A percentile compares a stretch with the other conserved stretches of the same genome.
phyloP scores from a whole-genome alignment of 805 yeast genomes.

The Kazachstania kunashirensis region DNA sequence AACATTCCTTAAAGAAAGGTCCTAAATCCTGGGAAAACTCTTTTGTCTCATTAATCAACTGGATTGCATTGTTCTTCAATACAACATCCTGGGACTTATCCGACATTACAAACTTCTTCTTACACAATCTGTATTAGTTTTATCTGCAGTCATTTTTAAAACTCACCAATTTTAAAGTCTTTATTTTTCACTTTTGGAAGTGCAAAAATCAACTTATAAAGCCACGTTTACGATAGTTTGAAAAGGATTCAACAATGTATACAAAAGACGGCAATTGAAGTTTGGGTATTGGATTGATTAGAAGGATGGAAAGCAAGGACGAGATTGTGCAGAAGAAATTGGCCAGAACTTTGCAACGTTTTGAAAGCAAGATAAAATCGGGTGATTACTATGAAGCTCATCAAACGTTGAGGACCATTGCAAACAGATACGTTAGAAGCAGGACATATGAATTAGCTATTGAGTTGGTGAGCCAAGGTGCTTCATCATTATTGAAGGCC shows the following conservation, averaged over 20 bases:
- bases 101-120: no score
- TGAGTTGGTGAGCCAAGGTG: slow-evolving; percentile 62
- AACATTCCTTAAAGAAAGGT: slow-evolving; percentile 17
- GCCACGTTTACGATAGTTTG: no score
- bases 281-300: neutral
- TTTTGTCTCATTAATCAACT: slow-evolving; percentile 45
- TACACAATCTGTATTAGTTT: no score
- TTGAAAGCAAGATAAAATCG: slow-evolving; percentile 54
- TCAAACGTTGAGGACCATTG: slow-evolving; percentile 84
- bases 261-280: no score
- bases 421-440: slow-evolving; percentile 68
- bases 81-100: no score
- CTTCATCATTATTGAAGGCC: slow-evolving; percentile 56
- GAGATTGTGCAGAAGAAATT: slow-evolving; percentile 31
- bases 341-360: slow-evolving; percentile 52
- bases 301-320: neutral
- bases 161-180: no score
- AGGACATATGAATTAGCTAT: slow-evolving; percentile 62
- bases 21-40: slow-evolving; percentile 30
- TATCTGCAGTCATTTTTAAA: no score
- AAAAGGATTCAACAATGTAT: no score
- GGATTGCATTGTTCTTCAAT: slow-evolving; percentile 33
- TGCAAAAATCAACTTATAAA: no score
- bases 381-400: slow-evolving; percentile 92
- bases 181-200: no score